Evolutionary conservation across 306 rosid species (phyloP), one percentile per base, ranked within the genome.

Genomic region (Cyclanthera cordifolia): DNA sequence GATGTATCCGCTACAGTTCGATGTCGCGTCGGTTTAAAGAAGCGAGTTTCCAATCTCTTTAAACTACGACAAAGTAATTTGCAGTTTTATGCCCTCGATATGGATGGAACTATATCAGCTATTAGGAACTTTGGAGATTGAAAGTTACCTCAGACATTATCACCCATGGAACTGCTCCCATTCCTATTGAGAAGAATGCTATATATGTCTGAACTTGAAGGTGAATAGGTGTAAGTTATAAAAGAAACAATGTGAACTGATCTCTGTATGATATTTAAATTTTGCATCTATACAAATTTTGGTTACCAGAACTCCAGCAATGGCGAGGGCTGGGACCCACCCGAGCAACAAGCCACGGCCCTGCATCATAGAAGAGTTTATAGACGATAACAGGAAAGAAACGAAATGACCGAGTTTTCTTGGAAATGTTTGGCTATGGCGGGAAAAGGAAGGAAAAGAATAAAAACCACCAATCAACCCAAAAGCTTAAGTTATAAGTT

Each of bases 151-250:
- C 97, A 53, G 97, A 90, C 97, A 90, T 90, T 28, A 88, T 88
- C 75, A 90, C 83, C 97, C 97, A 86, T 54, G 97, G 97, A 60
- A 90, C 90, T 13, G 97, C 73, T 71, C 97, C 95, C 76, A 88
- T 57, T 69, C 97, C 97, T 45, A 84, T 77, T 16, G 95, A 79
- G 85, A 75, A 90, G 59, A 74, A 76, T 50, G 93, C 86, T 49
- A 90, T 73, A 34, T 81, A 90, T 45, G 79, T 76, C 97, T 90
- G 93, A 72, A 25, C 14, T 76, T 70, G 20, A 24, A 64, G 25
- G 25, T 19, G 49, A 56, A 60, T 21, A 48, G n/a, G 39, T 16
- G n/a, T 66, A 45, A 46, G 50, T 45, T 20, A 28, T 4, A 6
- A 32, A 30, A 14, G 41, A 66, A 1, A 37, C 25, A 1, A 6